Conservation (phyloP, 1,284 basidiomycete species). For the Melampsora abietis-canadensis region DNA sequence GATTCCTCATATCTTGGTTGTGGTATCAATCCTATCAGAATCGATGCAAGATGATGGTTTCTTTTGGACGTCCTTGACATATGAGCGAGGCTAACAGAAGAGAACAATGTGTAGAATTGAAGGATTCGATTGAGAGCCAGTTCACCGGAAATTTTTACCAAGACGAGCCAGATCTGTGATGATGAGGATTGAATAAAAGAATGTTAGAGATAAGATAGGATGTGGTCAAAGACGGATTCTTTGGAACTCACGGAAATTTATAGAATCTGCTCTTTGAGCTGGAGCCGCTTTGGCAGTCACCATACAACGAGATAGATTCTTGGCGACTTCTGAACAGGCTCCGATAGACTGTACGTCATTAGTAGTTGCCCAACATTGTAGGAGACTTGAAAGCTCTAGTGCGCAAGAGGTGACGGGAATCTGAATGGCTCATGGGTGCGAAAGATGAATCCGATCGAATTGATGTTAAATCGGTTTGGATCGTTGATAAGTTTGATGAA, state of each 20-base stretch:
- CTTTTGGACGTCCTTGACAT: too few species aligned
- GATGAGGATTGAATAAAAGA: neutral
- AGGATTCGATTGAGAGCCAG: neutral
- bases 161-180: conserved; percentile 3
- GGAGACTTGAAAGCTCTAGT: conserved; percentile 19
- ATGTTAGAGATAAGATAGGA: neutral
- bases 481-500: too few species aligned
- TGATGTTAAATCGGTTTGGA: too few species aligned
- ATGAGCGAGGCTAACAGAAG: too few species aligned
- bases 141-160: conserved; percentile 8
- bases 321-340: conserved; percentile 20
- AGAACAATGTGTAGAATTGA: too few species aligned
- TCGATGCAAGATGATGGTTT: too few species aligned
- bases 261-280: conserved; percentile 26
- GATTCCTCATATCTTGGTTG: too few species aligned
- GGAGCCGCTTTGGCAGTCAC: conserved; percentile 7
- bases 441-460: neutral
- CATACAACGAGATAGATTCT: conserved; percentile 33
- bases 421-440: neutral
- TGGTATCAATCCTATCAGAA: too few species aligned
- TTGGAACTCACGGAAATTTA: conserved; percentile 27
- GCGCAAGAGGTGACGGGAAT: conserved; percentile 23
- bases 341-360: conserved; percentile 34
- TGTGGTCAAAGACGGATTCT: neutral
- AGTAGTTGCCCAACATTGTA: conserved; percentile 37